Evolutionary conservation across 163 green algal species (phyloP).

Genomic region (Botryococcus braunii): DNA sequence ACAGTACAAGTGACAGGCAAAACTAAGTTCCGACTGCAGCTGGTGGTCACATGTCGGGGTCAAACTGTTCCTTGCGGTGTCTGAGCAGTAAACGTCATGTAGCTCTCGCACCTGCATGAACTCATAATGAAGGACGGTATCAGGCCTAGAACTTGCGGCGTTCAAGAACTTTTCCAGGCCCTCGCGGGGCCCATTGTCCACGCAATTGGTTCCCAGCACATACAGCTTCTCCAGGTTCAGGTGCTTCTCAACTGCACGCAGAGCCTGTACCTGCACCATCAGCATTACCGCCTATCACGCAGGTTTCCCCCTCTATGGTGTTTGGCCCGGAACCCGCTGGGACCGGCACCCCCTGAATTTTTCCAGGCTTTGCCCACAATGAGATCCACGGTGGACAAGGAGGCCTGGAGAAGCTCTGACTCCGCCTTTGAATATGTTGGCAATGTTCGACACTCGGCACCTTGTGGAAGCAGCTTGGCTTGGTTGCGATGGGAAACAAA

Average conservation of each 20-base stretch:
- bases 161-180: slow-evolving; percentile 91
- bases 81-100: too few relatives aligned
- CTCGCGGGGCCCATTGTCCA: slow-evolving; percentile 78
- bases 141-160: slow-evolving; percentile 60
- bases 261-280: slow-evolving; percentile 70
- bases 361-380: too few relatives aligned
- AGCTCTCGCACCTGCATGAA: slow-evolving; percentile 85
- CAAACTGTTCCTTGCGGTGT: too few relatives aligned
- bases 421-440: neutral
- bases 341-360: too few relatives aligned
- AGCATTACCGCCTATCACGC: neutral
- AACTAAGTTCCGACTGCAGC: too few relatives aligned
- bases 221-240: slow-evolving; percentile 91
- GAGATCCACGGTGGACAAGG: too few relatives aligned
- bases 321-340: too few relatives aligned
- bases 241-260: slow-evolving; percentile 80
- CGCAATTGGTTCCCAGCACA: slow-evolving; percentile 89
- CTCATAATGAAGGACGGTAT: slow-evolving; percentile 89
- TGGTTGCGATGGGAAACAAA: neutral
- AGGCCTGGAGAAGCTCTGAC: neutral
- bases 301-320: too few relatives aligned
- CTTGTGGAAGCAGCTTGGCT: neutral
- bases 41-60: too few relatives aligned
- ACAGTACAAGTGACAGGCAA: too few relatives aligned
- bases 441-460: neutral